phyloP scores from a whole-genome alignment of 2,329 filamentous ascomycete genomes.

The Elsinoe fawcettii region DNA sequence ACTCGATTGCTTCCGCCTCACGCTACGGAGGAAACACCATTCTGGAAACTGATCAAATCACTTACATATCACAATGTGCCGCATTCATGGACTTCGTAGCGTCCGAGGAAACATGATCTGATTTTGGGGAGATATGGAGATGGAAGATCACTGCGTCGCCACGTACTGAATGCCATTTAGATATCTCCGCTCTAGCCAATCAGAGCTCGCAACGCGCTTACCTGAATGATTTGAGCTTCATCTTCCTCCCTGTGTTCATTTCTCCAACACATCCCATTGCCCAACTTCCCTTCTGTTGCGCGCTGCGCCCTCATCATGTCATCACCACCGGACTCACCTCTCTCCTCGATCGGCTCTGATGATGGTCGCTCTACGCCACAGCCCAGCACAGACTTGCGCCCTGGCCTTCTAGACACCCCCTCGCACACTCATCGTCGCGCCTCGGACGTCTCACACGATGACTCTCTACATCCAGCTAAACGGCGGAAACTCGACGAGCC shows the following conservation, averaged over 20 bases:
- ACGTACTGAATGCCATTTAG: too few species aligned
- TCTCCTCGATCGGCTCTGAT: slow-evolving; percentile 58
- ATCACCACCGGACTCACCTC: slow-evolving; percentile 24
- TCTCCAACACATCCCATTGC: neutral
- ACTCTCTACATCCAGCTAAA: slow-evolving; percentile 29
- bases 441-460: slow-evolving; percentile 13
- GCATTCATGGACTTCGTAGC: too few species aligned
- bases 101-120: too few species aligned
- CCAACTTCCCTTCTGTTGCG: too few species aligned
- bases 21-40: too few species aligned
- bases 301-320: slow-evolving; percentile 11
- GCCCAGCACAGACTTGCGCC: neutral
- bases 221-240: neutral
- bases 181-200: too few species aligned
- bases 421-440: slow-evolving; percentile 9
- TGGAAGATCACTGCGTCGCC: too few species aligned
- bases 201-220: too few species aligned
- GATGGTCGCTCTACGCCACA: slow-evolving; percentile 38
- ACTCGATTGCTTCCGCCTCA: too few species aligned
- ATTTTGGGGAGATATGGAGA: too few species aligned
- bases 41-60: too few species aligned
- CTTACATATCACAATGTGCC: too few species aligned
- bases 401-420: neutral
- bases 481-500: slow-evolving; percentile 30
- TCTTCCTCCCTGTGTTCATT: neutral